Conservation (phyloP, 768 basidiomycete species). For the Mycena alexandri region DNA sequence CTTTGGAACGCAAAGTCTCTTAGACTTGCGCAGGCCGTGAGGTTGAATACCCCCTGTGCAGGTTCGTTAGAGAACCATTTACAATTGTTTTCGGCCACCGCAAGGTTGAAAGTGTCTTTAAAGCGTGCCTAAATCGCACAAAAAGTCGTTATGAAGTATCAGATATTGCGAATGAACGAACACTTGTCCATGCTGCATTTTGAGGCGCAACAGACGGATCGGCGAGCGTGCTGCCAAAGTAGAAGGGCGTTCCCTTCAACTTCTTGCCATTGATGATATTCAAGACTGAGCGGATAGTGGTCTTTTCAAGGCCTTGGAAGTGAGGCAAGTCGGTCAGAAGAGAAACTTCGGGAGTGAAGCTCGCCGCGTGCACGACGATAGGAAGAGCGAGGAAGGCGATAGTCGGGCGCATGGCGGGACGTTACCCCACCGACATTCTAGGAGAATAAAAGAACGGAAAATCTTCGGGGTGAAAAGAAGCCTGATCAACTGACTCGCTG, state of each 20-base stretch:
- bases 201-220: slow-evolving; percentile 29
- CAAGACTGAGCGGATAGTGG: slow-evolving; percentile 32
- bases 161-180: slow-evolving; percentile 4
- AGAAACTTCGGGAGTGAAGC: slow-evolving; percentile 33
- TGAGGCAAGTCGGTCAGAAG: slow-evolving; percentile 35
- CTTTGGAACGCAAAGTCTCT: slow-evolving; percentile 30
- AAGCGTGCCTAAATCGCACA: slow-evolving; percentile 28
- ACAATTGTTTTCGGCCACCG: slow-evolving; percentile 36
- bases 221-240: slow-evolving; percentile 36
- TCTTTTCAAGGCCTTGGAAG: slow-evolving; percentile 22
- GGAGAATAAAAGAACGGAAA: slow-evolving; percentile 11
- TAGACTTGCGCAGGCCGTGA: slow-evolving; percentile 30
- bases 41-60: slow-evolving; percentile 32
- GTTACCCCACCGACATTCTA: neutral
- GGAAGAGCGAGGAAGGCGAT: slow-evolving; percentile 7
- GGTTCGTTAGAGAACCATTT: slow-evolving; percentile 39
- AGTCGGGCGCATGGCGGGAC: slow-evolving; percentile 17
- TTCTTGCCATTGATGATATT: slow-evolving; percentile 35
- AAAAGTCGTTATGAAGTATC: neutral
- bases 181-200: slow-evolving; percentile 36
- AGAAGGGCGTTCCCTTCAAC: slow-evolving; percentile 27
- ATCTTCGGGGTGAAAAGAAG: slow-evolving; percentile 14
- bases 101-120: slow-evolving; percentile 35
- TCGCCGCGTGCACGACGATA: slow-evolving; percentile 24
- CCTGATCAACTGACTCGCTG: slow-evolving; percentile 24